Conservation (phyloP, 257 asterid genomes). For the Primulina eburnea region DNA sequence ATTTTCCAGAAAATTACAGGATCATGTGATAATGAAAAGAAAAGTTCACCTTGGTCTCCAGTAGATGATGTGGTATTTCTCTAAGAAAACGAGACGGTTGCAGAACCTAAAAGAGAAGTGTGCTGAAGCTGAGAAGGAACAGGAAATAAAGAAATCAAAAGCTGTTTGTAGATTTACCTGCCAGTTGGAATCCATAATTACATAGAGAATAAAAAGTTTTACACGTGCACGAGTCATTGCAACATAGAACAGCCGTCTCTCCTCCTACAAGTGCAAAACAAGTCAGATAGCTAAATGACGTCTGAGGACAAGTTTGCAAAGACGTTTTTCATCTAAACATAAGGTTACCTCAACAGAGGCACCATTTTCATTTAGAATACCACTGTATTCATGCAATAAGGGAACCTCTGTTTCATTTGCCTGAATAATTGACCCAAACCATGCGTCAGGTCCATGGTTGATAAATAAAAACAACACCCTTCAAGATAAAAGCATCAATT, state of each 20-base stretch:
- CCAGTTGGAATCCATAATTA: constrained; percentile 85
- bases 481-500: constrained; percentile 15
- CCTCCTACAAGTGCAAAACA: constrained; percentile 59
- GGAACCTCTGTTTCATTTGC: constrained; percentile 95
- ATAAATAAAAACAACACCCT: constrained; percentile 20
- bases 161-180: constrained; percentile 51
- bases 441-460: constrained; percentile 25
- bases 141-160: constrained; percentile 22
- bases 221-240: constrained; percentile 96
- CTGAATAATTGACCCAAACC: constrained; percentile 44
- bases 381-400: constrained; percentile 77
- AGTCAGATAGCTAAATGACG: constrained; percentile 21
- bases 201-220: constrained; percentile 70
- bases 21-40: constrained; percentile 15
- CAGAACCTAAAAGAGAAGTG: constrained; percentile 60
- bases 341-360: constrained; percentile 67
- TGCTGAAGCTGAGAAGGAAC: constrained; percentile 28
- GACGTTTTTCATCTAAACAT: constrained; percentile 18
- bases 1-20: constrained; percentile 7
- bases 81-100: constrained; percentile 93
- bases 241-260: constrained; percentile 85
- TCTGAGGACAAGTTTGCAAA: background rate
- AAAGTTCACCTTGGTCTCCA: constrained; percentile 57
- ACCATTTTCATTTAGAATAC: constrained; percentile 54
- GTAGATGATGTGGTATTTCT: constrained; percentile 82